These are phyloP conservation scores for Paramecium sonneborni DNA, from an alignment of 73 alveolate genomes.

Conservation along the genomic window DNA sequence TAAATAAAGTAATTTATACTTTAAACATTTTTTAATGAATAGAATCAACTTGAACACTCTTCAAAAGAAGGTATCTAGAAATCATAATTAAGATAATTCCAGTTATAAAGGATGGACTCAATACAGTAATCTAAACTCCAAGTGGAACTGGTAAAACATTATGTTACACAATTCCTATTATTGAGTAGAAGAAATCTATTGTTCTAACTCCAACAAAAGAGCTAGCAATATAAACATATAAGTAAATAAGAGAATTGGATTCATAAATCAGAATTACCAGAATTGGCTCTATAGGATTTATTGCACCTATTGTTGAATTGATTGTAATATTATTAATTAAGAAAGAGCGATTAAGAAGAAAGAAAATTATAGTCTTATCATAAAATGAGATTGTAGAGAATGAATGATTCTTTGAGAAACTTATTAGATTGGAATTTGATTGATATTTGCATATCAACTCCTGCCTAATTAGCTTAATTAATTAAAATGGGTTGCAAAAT, in stretches of 20 bases:
- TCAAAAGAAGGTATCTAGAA: background rate
- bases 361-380: background rate
- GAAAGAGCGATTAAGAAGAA: constrained; percentile 19
- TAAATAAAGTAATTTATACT: background rate
- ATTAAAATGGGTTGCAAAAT: background rate
- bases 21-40: background rate
- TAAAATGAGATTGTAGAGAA: background rate
- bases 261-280: background rate
- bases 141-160: constrained; percentile 7
- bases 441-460: constrained; percentile 35
- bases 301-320: constrained; percentile 41
- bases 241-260: background rate
- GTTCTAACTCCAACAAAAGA: constrained; percentile 22
- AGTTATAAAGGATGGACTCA: background rate
- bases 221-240: background rate
- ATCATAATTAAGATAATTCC: background rate
- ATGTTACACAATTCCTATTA: background rate
- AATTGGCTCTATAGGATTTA: constrained; percentile 7
- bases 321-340: background rate
- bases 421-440: constrained; percentile 14
- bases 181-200: constrained; percentile 3
- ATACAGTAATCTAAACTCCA: background rate
- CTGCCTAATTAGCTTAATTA: background rate
- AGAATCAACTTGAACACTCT: background rate
- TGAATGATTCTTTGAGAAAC: background rate